Base-by-base conservation (phyloP, 2,329 filamentous ascomycete genomes). In the Ampelomyces quisqualis region DNA sequence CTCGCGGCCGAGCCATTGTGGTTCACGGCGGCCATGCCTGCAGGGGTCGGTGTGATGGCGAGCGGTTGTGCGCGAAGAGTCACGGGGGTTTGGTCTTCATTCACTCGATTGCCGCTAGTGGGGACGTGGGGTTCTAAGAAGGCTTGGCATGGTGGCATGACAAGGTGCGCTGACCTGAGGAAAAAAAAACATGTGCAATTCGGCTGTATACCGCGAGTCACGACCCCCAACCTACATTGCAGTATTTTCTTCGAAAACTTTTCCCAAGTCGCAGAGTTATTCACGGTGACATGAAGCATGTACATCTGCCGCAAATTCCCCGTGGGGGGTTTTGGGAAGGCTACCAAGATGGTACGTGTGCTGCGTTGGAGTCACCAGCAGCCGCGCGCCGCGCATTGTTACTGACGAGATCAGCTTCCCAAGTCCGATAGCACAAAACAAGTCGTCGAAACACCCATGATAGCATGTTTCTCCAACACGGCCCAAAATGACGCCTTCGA, bases 201-300 rank as follows among this genome's bases (percentile, higher is more conserved):
- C n/a, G n/a, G n/a, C n/a, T n/a, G n/a, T n/a, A n/a, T n/a, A n/a
- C n/a, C n/a, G n/a, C n/a, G n/a, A n/a, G n/a, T n/a, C n/a, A n/a
- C n/a, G n/a, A n/a, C n/a, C n/a, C n/a, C n/a, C n/a, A n/a, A n/a
- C n/a, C n/a, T n/a, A n/a, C n/a, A n/a, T n/a, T n/a, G n/a, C n/a
- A n/a, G n/a, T n/a, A n/a, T n/a, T 40, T 37, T 37, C 35, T 26
- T 21, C 34, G 43, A 40, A n/a, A 34, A 20, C 30, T 4, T 17
- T 37, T 38, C 32, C 33, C 40, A 44, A 46, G n/a, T n/a, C n/a
- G n/a, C n/a, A n/a, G n/a, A n/a, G n/a, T n/a, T n/a, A n/a, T n/a
- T n/a, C 21, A 37, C 47, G 56, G 35, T 63, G 63, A 51, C 55
- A 68, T 68, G 65, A 67, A 67, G 62, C 44, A 68, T 68, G 65